Evolutionary conservation across 2,329 filamentous ascomycete species (phyloP).

Genomic region (Sphaerulina populicola): DNA sequence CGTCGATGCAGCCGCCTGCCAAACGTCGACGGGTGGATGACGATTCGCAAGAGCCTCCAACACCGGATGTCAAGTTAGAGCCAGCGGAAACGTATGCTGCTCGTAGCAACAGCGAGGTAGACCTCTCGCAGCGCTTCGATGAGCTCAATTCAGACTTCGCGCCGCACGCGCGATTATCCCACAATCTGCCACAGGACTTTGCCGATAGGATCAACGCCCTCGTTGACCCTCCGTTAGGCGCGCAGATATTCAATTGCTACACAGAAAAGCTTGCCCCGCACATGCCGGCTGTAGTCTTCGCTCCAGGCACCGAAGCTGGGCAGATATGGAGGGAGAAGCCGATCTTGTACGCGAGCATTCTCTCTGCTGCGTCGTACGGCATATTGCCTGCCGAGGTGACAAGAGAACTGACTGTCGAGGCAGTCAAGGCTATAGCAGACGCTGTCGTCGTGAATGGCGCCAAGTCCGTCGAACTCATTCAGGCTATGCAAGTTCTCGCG

Average conservation of each 20-base stretch:
- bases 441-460: conserved; percentile 65
- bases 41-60: conserved; percentile 5
- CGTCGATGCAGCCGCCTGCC: conserved; percentile 19
- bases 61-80: neutral
- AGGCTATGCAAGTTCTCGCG: conserved; percentile 65
- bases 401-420: conserved; percentile 55
- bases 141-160: conserved; percentile 4
- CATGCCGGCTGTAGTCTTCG: conserved; percentile 52
- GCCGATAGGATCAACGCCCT: conserved; percentile 37
- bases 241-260: conserved; percentile 52
- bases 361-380: conserved; percentile 47
- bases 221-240: conserved; percentile 45
- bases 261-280: conserved; percentile 47
- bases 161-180: conserved; percentile 19
- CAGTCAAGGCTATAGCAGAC: conserved; percentile 66
- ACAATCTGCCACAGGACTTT: conserved; percentile 27
- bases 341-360: conserved; percentile 50
- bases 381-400: conserved; percentile 50
- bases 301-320: conserved; percentile 46
- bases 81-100: conserved; percentile 1
- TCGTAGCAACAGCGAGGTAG: conserved; percentile 6
- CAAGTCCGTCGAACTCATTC: conserved; percentile 75
- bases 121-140: conserved; percentile 2
- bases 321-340: conserved; percentile 52
- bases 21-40: conserved; percentile 26